Base-by-base conservation (phyloP, 179 eudicot species). In the Silene vulgaris region DNA sequence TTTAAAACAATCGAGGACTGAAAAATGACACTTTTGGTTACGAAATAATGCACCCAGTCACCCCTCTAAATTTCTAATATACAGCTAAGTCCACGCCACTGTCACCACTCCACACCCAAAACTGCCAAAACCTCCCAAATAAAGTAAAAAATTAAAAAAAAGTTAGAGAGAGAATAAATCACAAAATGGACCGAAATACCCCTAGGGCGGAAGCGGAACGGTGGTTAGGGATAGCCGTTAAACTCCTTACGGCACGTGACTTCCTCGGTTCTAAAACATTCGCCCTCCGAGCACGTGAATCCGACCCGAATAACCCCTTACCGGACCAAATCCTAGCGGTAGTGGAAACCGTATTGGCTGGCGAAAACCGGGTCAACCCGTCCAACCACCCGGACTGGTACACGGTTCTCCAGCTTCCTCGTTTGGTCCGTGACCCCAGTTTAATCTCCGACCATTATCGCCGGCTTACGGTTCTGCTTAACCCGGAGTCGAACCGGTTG, bases 301-400 rank as follows among this genome's bases (percentile, higher is more conserved):
- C 97, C 56, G 96, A 93, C 88, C 97, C 95, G 4, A 77, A 84
- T 3, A 88, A 87, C 80, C 81, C 79, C 0, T 54, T 82, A 5
- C 83, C 95, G 35, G 92, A 89, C 54, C 95, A 86, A 72, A 87
- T 91, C 68, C 77, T 93, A 12, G 90, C 97, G 19, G 86, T 93
- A 0, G 89, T 79, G 29, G 98, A 93, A 59, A 93, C 98, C 0
- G 84, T 93, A 3, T 75, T 93, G n/a, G 90, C 93, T 13, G 89
- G 86, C 0, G 97, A 93, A 59, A 84, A 85, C 75, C 87, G 86
- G 78, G 86, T 82, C 17, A 60, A 69, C 77, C 68, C 79, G 8
- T 65, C 59, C 45, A 82, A 81, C 43, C 84, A 84, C 1, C 84
- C 71, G 1, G 94, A 93, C 59, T 93, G 89, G 88, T 93, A 93